Evolutionary conservation across 2,329 filamentous ascomycete species (phyloP), one percentile per base, ranked within the genome.

Genomic region (Biscogniauxia sp.): DNA sequence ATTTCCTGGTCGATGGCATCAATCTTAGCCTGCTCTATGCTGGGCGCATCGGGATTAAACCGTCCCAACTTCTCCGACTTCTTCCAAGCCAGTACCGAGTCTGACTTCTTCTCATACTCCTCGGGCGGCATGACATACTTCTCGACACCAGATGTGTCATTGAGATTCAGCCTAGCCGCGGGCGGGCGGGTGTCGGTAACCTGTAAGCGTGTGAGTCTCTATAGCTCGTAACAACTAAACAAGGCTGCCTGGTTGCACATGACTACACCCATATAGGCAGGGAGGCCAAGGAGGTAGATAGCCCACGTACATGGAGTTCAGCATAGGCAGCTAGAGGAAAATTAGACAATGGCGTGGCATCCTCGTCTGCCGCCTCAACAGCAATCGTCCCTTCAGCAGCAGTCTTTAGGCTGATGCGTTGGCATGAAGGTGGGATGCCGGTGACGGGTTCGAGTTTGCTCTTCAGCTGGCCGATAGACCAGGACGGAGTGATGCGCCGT

Each of bases 51-150:
- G 13, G 95, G 95, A 73, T 98, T 92, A 77, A 99, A 99, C 41
- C 95, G 91, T 55, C 95, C 95, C n/a, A 98, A 85, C 74, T 96
- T 93, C 76, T 97, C 88, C n/a, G 87, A 81, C 78, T 91, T 94
- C 79, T 99, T 99, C 93, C 93, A 98, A 5, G 93, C 91, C 23
- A 97, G 84, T 15, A 99, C 95, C 3, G 90, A 94, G 77, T 97
- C 92, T 51, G 87, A 82, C 72, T 93, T 92, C 71, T 87, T 86
- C 74, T 93, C 92, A 77, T 99, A 99, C 72, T 93, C 90, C 55
- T 88, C 84, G 56, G 84, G 82, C n/a, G 93, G 91, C 83, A 99
- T 90, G 64, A 90, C 86, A 75, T 95, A 98, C 79, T 97, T 97
- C 59, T 93, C 87, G 5, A 97, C 92, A 9, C 86, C 83, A 51